Conservation (phyloP, 169 alveolate genomes). For the Perkinsus marinus region DNA sequence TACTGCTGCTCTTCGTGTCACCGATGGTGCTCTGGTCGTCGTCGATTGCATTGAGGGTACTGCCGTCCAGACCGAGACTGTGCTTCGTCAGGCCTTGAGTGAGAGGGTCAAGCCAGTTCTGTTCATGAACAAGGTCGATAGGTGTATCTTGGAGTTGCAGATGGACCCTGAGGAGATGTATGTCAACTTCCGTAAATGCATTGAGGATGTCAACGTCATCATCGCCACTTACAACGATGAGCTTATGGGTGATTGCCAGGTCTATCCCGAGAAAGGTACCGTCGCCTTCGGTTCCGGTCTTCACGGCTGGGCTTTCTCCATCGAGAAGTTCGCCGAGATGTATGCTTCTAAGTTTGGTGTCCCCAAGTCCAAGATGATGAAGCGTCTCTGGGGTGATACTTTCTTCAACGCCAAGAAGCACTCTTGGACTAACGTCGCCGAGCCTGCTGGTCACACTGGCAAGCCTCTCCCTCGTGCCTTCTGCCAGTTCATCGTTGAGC, state of each 20-base stretch:
- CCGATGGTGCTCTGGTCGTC: conserved; percentile 98
- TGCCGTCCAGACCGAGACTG: conserved; percentile 97
- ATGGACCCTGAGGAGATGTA: conserved; percentile 96
- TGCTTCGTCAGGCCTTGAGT: conserved; percentile 94
- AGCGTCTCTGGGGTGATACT: conserved; percentile 97
- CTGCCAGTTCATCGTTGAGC: conserved; percentile 95
- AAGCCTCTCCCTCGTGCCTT: conserved; percentile 74
- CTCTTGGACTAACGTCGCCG: conserved; percentile 78
- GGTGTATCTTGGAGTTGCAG: conserved; percentile 89
- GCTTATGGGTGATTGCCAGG: conserved; percentile 89
- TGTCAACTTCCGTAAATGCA: conserved; percentile 84
- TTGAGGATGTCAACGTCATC: conserved; percentile 93
- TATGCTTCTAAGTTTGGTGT: conserved; percentile 88
- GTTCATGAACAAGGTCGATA: conserved; percentile 94
- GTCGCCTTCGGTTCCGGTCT: conserved; percentile 97
- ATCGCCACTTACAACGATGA: conserved; percentile 88
- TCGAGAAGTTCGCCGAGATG: conserved; percentile 86
- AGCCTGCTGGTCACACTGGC: conserved; percentile 45
- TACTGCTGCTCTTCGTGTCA: conserved; percentile 98
- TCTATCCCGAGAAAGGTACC: conserved; percentile 91
- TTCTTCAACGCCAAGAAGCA: conserved; percentile 87
- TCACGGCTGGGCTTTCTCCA: conserved; percentile 98
- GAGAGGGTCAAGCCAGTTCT: conserved; percentile 95
- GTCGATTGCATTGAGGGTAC: conserved; percentile 98
- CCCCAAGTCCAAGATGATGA: conserved; percentile 83